Base-by-base conservation (phyloP, 1,284 basidiomycete species). In the Marasmius tenuissimus region DNA sequence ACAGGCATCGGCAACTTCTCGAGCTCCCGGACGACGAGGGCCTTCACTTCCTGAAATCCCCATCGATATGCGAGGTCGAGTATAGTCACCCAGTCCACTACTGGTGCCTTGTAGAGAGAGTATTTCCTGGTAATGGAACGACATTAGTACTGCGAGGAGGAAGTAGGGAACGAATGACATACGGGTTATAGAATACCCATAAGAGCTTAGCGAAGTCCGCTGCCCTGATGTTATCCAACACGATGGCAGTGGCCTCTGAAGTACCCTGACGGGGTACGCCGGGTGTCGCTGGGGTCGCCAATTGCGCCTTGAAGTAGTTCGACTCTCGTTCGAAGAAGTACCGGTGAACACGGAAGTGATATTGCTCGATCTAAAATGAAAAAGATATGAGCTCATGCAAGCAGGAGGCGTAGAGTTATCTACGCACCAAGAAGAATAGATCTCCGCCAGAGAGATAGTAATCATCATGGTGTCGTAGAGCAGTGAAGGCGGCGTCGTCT, bases 181-280 rank as follows among this genome's bases (percentile, higher is more conserved):
- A 89, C 87, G 81, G 81, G 53, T 88, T 85, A 52, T 90, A 91
- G 71, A 89, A 90, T 0, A 91, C 83, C 87, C 88, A 89, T 0
- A 89, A 67, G 20, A 91, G 82, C 3, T 77, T 75, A 0, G 79
- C 78, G 60, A 91, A 89, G 3, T 88, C 84, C 0, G 75, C 70
- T 0, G 78, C 70, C 0, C 70, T 72, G 11, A 84, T 75, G 48
- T 82, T 77, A 6, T 84, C 78, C 16, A 91, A 74, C 3, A 80
- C 73, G 53, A 86, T 81, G 0, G 87, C 83, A 33, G 72, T 78
- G 3, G 75, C 72, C 53, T 86, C 85, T 0, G 78, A 75, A 0
- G 74, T 76, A 22, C 78, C 84, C 62, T 68, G 74, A 18, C 68
- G 74, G n/a, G 67, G 68, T 39, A 78, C 74, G 3, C 84, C 84